Evolutionary conservation across 108 stramenopile species (phyloP).

Genomic region (Cyclotella kingstonii): DNA sequence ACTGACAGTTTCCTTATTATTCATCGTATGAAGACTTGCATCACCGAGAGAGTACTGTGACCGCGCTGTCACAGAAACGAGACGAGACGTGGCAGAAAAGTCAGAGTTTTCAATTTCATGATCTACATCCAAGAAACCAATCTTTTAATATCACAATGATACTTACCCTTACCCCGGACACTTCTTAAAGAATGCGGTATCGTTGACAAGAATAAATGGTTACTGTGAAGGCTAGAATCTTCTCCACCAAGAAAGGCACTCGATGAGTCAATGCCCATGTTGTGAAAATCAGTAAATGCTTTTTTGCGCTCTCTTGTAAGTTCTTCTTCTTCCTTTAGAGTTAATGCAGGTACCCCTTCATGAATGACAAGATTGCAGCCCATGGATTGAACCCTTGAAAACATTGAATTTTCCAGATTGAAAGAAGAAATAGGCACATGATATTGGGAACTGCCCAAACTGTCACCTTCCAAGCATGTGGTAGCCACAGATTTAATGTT

Average conservation of each 20-base stretch:
- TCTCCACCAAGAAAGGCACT: slow-evolving; percentile 80
- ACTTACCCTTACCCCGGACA: slow-evolving; percentile 31
- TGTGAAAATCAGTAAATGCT: slow-evolving; percentile 82
- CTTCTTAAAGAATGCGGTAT: slow-evolving; percentile 37
- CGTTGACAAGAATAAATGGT: slow-evolving; percentile 31
- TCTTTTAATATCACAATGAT: too few relatives aligned
- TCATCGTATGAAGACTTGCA: slow-evolving; percentile 30
- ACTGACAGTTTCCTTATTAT: slow-evolving; percentile 32
- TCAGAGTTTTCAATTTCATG: background rate
- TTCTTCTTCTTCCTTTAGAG: slow-evolving; percentile 21
- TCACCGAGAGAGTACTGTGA: slow-evolving; percentile 3
- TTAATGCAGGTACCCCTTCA: slow-evolving; percentile 21
- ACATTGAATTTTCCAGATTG: background rate
- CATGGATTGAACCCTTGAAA: slow-evolving; percentile 32
- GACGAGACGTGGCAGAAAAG: background rate
- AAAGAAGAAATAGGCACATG: background rate
- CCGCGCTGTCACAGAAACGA: slow-evolving; percentile 1
- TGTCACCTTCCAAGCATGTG: too few relatives aligned
- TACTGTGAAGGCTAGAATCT: slow-evolving; percentile 50
- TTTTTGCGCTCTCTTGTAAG: slow-evolving; percentile 56
- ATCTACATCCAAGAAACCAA: background rate
- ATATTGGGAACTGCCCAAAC: background rate
- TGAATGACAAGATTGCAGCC: slow-evolving; percentile 25
- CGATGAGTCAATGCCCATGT: slow-evolving; percentile 65
- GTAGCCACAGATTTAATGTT: too few relatives aligned